A percentile compares a stretch with the other conserved stretches of the same genome.
phyloP scores from a whole-genome alignment of 768 basidiomycete genomes.

The Amylocystis lapponica region DNA sequence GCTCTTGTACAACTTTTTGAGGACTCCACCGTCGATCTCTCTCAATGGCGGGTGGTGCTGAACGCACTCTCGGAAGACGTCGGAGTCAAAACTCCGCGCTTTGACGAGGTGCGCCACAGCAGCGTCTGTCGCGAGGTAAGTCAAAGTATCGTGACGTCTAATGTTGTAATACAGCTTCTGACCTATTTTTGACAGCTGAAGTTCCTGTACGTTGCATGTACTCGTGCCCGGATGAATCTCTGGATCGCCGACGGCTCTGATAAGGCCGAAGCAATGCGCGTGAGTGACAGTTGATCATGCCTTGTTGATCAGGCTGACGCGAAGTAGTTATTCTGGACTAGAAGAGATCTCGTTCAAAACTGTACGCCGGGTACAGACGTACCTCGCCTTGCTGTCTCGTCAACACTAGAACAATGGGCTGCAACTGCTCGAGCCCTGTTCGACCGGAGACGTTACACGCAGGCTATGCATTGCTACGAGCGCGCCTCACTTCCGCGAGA shows the following conservation, averaged over 20 bases:
- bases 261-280: slow-evolving; percentile 53
- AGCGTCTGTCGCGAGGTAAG: slow-evolving; percentile 54
- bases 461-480: slow-evolving; percentile 51
- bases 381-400: slow-evolving; percentile 50
- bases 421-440: slow-evolving; percentile 36
- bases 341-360: slow-evolving; percentile 38
- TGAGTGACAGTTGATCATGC: slow-evolving; percentile 21
- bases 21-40: slow-evolving; percentile 44
- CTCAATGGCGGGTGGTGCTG: slow-evolving; percentile 58
- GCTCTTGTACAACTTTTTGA: slow-evolving; percentile 71
- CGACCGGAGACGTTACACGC: slow-evolving; percentile 39
- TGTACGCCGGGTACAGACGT: slow-evolving; percentile 43
- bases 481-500: slow-evolving; percentile 40
- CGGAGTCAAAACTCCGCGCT: slow-evolving; percentile 34
- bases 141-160: not conserved
- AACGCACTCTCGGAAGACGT: slow-evolving; percentile 30
- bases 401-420: slow-evolving; percentile 43
- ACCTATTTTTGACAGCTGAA: no score
- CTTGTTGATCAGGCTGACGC: no score
- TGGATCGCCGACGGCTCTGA: slow-evolving; percentile 65
- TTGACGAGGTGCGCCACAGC: slow-evolving; percentile 45
- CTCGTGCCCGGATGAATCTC: slow-evolving; percentile 60
- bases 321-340: slow-evolving; percentile 48
- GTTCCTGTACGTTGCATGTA: slow-evolving; percentile 64
- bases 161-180: not conserved